Evolutionary conservation across 2,329 filamentous ascomycete species (phyloP).

Genomic region (Emmonsiellopsis sp.): DNA sequence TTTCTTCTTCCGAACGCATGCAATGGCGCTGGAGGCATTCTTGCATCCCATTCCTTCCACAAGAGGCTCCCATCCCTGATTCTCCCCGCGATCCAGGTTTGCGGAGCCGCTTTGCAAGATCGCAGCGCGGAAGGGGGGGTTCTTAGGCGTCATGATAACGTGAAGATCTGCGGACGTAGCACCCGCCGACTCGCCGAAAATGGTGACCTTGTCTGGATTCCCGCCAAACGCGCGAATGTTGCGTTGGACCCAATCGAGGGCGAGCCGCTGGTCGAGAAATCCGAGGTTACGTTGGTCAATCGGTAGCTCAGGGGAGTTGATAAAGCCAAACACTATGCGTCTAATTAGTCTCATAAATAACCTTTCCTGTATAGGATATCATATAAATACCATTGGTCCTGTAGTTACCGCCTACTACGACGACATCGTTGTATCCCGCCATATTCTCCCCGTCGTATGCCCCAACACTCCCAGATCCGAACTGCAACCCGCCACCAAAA

Average conservation of each 20-base stretch:
- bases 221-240: slow-evolving; percentile 49
- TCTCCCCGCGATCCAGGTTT: too few species aligned
- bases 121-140: background rate
- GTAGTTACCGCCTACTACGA: too few species aligned
- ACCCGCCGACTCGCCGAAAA: slow-evolving; percentile 44
- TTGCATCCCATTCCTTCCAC: background rate
- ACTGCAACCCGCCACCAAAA: too few species aligned
- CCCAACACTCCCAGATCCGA: too few species aligned
- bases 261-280: slow-evolving; percentile 45
- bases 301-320: background rate
- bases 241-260: slow-evolving; percentile 48
- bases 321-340: background rate
- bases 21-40: background rate
- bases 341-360: too few species aligned
- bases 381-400: too few species aligned
- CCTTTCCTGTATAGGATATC: too few species aligned
- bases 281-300: slow-evolving; percentile 46
- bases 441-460: too few species aligned
- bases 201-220: slow-evolving; percentile 40
- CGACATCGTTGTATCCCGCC: too few species aligned
- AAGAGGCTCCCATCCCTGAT: background rate
- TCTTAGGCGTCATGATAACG: background rate
- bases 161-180: slow-evolving; percentile 21
- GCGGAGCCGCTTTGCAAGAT: too few species aligned
- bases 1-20: background rate